phyloP scores from a whole-genome alignment of 371 early-diverging fungal genomes.

The Mucor racemosus region DNA sequence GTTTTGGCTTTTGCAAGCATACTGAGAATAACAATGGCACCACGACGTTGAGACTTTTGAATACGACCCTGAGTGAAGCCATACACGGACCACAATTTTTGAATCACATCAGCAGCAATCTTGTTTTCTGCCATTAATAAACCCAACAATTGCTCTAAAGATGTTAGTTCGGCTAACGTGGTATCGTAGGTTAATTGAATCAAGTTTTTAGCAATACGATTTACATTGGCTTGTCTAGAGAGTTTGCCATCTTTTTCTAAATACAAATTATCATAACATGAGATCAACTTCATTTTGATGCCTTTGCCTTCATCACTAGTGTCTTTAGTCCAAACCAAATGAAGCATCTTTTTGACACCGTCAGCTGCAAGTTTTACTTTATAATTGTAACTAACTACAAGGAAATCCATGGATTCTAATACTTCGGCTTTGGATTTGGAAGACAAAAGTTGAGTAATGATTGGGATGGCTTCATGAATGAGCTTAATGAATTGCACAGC shows the following conservation, averaged over 20 bases:
- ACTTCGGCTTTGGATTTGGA: conserved; percentile 93
- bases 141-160: conserved; percentile 88
- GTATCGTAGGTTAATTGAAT: conserved; percentile 82
- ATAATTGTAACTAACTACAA: conserved; percentile 82
- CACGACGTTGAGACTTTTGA: conserved; percentile 78
- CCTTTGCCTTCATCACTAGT: conserved; percentile 83
- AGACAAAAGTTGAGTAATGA: conserved; percentile 81
- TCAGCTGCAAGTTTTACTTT: conserved; percentile 80
- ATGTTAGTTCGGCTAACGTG: conserved; percentile 91
- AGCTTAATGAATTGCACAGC: conserved; percentile 83
- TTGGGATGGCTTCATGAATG: conserved; percentile 74
- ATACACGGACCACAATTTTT: conserved; percentile 89
- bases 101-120: conserved; percentile 72
- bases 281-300: conserved; percentile 78
- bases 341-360: conserved; percentile 93
- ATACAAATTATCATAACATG: conserved; percentile 81
- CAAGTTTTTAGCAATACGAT: conserved; percentile 71
- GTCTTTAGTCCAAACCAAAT: conserved; percentile 94
- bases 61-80: conserved; percentile 70
- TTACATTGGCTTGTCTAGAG: conserved; percentile 65
- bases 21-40: conserved; percentile 89
- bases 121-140: conserved; percentile 67
- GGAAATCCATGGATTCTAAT: conserved; percentile 92
- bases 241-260: conserved; percentile 67
- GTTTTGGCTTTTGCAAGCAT: conserved; percentile 89